These are phyloP conservation scores for Lepiota venenata DNA, from an alignment of 768 basidiomycete species.

Conservation along the genomic window DNA sequence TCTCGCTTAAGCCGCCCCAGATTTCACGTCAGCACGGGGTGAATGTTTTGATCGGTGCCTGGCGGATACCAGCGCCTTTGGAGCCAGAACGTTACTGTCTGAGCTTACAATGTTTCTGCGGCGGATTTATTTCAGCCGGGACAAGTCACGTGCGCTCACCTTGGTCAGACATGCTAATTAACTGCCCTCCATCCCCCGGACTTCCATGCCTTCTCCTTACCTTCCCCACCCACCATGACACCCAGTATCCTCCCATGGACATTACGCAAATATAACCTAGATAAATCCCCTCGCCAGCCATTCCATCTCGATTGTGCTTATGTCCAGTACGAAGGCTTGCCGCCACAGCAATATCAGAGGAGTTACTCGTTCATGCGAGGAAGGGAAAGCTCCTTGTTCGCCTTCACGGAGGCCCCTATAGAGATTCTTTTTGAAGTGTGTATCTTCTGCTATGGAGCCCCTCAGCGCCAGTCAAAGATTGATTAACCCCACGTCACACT, in stretches of 20 bases:
- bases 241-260: neutral
- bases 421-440: conserved; percentile 32
- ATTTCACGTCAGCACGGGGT: too few species aligned
- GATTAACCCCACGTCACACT: neutral
- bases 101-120: too few species aligned
- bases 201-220: neutral
- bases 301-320: conserved; percentile 5
- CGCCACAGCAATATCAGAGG: neutral
- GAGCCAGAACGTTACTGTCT: too few species aligned
- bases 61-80: too few species aligned
- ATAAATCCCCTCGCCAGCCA: neutral
- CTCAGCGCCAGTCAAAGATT: neutral
- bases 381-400: conserved; percentile 15
- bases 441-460: neutral
- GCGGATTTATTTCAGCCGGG: too few species aligned
- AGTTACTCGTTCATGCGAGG: neutral
- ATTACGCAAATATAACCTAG: neutral
- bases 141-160: too few species aligned
- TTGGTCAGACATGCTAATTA: too few species aligned
- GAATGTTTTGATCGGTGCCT: too few species aligned
- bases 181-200: too few species aligned
- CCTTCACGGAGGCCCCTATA: conserved; percentile 20
- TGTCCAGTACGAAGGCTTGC: neutral
- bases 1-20: too few species aligned
- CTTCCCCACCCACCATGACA: neutral